phyloP scores from a whole-genome alignment of 192 early-diverging fungal species.

The Phlyctochytrium arcticum region DNA sequence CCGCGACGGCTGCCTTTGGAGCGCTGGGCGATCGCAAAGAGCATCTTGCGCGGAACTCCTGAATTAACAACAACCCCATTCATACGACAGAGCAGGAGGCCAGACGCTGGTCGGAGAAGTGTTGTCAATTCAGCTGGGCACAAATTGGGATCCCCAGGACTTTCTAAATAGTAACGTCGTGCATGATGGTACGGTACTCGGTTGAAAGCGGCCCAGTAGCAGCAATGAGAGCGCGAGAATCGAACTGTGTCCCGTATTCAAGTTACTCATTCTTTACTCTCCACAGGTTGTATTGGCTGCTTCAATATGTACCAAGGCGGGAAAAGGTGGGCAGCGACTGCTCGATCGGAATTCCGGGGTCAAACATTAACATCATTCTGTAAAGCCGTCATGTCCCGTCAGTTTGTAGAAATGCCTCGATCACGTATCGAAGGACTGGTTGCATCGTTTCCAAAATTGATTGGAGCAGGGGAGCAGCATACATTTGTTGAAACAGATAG shows the following conservation, averaged over 20 bases:
- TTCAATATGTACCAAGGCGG: slow-evolving; percentile 86
- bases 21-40: background rate
- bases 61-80: too few relatives aligned
- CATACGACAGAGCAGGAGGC: too few relatives aligned
- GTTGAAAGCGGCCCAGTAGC: too few relatives aligned
- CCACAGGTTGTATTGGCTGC: slow-evolving; percentile 86
- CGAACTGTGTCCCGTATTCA: too few relatives aligned
- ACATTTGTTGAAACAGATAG: slow-evolving; percentile 96
- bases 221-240: too few relatives aligned
- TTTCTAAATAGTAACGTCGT: too few relatives aligned
- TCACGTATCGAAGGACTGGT: slow-evolving; percentile 95
- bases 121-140: too few relatives aligned
- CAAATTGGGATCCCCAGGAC: too few relatives aligned
- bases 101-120: too few relatives aligned
- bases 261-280: too few relatives aligned
- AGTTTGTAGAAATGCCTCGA: slow-evolving; percentile 96
- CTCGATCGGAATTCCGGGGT: background rate
- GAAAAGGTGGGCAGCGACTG: slow-evolving; percentile 68
- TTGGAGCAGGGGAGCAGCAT: slow-evolving; percentile 85
- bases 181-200: too few relatives aligned
- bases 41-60: too few relatives aligned
- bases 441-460: slow-evolving; percentile 95
- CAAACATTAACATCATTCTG: background rate
- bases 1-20: background rate
- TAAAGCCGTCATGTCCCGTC: slow-evolving; percentile 57